phyloP scores from a whole-genome alignment of 192 early-diverging fungal genomes.

The Funneliformis geosporum region DNA sequence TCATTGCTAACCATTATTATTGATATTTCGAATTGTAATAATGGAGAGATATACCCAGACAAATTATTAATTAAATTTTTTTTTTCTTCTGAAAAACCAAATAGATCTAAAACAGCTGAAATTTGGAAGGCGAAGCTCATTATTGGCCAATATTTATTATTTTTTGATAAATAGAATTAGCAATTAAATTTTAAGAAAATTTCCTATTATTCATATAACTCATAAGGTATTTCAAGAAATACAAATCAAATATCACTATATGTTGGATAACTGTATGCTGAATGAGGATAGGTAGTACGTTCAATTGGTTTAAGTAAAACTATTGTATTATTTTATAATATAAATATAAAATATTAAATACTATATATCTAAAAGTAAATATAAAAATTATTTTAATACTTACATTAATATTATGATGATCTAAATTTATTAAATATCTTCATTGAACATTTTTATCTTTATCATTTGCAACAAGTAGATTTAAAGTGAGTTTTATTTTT shows the following conservation, averaged over 20 bases:
- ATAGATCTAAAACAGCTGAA: constrained; percentile 1
- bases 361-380: neutral
- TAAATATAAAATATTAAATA: neutral
- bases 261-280: constrained; percentile 11
- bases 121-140: neutral
- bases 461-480: neutral
- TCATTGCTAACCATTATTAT: too few relatives aligned
- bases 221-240: neutral
- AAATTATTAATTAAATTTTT: too few relatives aligned
- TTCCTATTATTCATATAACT: neutral
- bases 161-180: neutral
- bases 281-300: neutral
- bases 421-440: neutral
- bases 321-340: constrained; percentile 2
- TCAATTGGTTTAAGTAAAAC: constrained; percentile 3
- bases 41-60: too few relatives aligned
- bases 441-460: neutral
- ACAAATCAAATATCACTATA: constrained; percentile 3
- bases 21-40: too few relatives aligned
- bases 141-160: neutral
- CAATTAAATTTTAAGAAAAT: neutral
- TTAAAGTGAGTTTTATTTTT: neutral
- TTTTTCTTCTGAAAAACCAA: too few relatives aligned
- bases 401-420: neutral
- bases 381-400: neutral